Conservation (phyloP, 257 asterid species). For the Marsdenia floribunda region DNA sequence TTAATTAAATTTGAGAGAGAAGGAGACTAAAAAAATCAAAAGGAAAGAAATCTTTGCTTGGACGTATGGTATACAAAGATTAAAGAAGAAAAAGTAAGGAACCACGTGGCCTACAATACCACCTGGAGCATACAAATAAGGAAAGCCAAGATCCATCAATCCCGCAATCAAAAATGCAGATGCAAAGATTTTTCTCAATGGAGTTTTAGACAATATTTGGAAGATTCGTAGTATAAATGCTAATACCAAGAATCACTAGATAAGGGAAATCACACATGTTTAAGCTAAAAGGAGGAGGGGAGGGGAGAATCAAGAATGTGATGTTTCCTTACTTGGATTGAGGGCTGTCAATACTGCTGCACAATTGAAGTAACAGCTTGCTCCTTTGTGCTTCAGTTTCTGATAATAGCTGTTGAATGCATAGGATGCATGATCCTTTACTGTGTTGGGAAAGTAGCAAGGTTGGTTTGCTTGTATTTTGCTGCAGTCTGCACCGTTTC, state of each 20-base stretch:
- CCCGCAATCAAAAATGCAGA: background rate
- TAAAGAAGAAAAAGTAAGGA: background rate
- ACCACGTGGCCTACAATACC: background rate
- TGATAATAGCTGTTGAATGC: slow-evolving; percentile 89
- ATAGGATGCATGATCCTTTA: slow-evolving; percentile 62
- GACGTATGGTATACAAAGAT: background rate
- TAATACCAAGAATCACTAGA: no score
- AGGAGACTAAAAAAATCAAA: no score
- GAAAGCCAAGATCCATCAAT: background rate
- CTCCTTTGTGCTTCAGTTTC: slow-evolving; percentile 61
- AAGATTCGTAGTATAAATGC: background rate
- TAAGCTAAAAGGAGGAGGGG: background rate
- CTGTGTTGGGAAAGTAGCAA: slow-evolving; percentile 54
- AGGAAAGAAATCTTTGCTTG: no score
- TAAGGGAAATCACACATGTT: background rate
- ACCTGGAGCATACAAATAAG: background rate
- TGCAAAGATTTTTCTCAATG: background rate
- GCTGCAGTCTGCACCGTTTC: slow-evolving; percentile 69
- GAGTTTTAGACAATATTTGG: background rate
- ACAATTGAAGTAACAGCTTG: slow-evolving; percentile 65
- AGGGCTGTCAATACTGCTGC: slow-evolving; percentile 61
- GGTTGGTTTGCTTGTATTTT: slow-evolving; percentile 33
- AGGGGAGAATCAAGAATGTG: no score
- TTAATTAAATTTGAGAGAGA: no score
- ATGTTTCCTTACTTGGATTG: slow-evolving; percentile 61